Conservation (phyloP, 2,329 filamentous ascomycete genomes). For the Hypoxylon sp. region DNA sequence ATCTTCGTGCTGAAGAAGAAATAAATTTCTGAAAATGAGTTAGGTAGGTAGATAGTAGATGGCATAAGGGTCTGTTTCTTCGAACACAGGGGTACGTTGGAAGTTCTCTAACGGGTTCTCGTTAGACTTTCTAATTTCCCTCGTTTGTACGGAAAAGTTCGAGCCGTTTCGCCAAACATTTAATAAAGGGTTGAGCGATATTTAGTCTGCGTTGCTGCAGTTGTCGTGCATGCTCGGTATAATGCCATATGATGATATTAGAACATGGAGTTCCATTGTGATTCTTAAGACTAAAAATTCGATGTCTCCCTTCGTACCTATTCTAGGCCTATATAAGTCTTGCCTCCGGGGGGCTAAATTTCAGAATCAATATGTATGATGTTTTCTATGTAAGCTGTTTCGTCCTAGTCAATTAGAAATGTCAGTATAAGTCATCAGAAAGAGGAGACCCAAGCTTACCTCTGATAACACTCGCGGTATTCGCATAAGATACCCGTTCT, state of each 20-base stretch:
- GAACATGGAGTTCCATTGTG: not conserved
- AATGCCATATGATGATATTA: not conserved
- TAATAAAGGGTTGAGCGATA: conserved; percentile 24
- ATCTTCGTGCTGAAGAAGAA: conserved; percentile 52
- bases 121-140: conserved; percentile 32
- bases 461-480: not conserved
- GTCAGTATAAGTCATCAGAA: not conserved
- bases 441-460: not conserved
- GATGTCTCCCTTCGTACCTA: not conserved
- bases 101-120: conserved; percentile 14
- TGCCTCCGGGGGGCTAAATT: not conserved
- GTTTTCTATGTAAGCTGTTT: not conserved
- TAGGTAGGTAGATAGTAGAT: not conserved
- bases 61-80: not conserved
- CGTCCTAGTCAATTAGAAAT: not conserved
- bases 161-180: conserved; percentile 14
- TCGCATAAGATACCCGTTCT: not conserved
- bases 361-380: not conserved
- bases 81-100: conserved; percentile 13
- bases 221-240: not conserved
- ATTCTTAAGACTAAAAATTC: not conserved
- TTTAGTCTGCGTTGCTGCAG: not conserved
- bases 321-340: not conserved
- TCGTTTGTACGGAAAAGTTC: conserved; percentile 30
- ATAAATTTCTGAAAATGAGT: conserved; percentile 11